These are phyloP conservation scores for Suillus bovinus DNA, from an alignment of 768 basidiomycete species.

Conservation along the genomic window DNA sequence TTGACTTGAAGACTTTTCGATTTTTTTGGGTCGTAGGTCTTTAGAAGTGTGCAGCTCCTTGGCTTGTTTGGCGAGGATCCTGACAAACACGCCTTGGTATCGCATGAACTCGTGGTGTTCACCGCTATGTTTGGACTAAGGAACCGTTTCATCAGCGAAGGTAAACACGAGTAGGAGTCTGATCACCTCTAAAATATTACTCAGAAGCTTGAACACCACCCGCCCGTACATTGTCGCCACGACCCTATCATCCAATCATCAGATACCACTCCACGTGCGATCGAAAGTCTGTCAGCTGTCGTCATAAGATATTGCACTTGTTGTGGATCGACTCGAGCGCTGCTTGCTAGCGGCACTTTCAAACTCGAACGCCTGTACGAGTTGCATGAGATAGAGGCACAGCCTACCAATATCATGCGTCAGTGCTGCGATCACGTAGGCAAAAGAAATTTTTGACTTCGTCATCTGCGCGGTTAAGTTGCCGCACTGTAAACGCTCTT, in stretches of 20 bases:
- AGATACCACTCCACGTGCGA: slow-evolving; percentile 94
- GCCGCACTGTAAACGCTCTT: slow-evolving; percentile 89
- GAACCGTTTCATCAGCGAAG: slow-evolving; percentile 4
- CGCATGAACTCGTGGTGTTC: slow-evolving; percentile 83
- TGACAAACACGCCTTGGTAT: slow-evolving; percentile 89
- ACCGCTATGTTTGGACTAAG: slow-evolving; percentile 68
- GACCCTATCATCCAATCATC: slow-evolving; percentile 85
- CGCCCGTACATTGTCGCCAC: slow-evolving; percentile 93
- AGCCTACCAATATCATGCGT: slow-evolving; percentile 62
- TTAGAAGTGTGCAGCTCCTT: slow-evolving; percentile 87
- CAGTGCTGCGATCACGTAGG: not conserved
- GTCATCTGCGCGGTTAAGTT: slow-evolving; percentile 89
- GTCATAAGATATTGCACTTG: no score
- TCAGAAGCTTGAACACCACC: slow-evolving; percentile 89
- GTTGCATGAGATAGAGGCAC: slow-evolving; percentile 82
- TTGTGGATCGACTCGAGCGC: slow-evolving; percentile 66
- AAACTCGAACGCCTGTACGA: slow-evolving; percentile 97
- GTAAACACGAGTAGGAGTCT: not conserved
- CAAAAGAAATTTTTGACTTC: slow-evolving; percentile 56
- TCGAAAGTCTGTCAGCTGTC: slow-evolving; percentile 88
- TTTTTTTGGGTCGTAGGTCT: slow-evolving; percentile 90
- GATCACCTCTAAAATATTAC: slow-evolving; percentile 83
- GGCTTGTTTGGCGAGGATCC: slow-evolving; percentile 82
- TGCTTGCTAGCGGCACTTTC: slow-evolving; percentile 82
- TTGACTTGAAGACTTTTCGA: slow-evolving; percentile 99